Conservation (phyloP, 2,329 filamentous ascomycete species). For the Colletotrichum costaricense region DNA sequence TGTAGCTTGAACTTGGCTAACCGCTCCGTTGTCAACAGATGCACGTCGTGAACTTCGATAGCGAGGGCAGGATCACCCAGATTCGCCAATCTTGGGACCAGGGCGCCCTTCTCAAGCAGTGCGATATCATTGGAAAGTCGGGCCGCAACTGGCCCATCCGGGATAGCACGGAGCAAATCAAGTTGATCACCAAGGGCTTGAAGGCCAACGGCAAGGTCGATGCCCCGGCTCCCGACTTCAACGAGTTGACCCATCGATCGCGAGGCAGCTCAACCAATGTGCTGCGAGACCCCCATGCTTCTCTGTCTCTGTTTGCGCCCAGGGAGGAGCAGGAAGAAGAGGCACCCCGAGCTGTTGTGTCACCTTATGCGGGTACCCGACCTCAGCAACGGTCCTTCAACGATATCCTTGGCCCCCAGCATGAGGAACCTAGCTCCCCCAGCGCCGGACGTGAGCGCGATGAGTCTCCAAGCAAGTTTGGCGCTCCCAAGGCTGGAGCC, state of each 20-base stretch:
- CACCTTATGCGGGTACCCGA: slow-evolving; percentile 69
- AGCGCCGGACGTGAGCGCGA: slow-evolving; percentile 60
- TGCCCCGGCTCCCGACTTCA: slow-evolving; percentile 45
- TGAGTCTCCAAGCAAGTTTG: slow-evolving; percentile 59
- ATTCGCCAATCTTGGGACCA: slow-evolving; percentile 97
- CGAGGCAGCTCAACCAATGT: slow-evolving; percentile 65
- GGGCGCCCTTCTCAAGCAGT: slow-evolving; percentile 88
- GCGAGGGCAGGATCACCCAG: slow-evolving; percentile 81
- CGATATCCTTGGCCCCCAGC: slow-evolving; percentile 73
- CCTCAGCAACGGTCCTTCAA: slow-evolving; percentile 75
- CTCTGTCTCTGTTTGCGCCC: slow-evolving; percentile 79
- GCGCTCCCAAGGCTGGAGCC: slow-evolving; percentile 64
- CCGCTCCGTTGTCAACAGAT: slow-evolving; percentile 60
- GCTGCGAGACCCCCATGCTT: slow-evolving; percentile 74
- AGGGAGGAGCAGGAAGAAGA: slow-evolving; percentile 64
- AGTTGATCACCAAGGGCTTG: slow-evolving; percentile 75
- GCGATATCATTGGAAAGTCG: slow-evolving; percentile 91
- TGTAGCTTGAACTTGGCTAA: slow-evolving; percentile 12
- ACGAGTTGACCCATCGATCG: slow-evolving; percentile 55
- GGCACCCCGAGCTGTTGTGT: slow-evolving; percentile 57
- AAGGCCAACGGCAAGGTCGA: slow-evolving; percentile 57
- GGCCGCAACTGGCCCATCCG: slow-evolving; percentile 96
- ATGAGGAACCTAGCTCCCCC: slow-evolving; percentile 48
- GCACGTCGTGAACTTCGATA: slow-evolving; percentile 89
- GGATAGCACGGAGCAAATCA: slow-evolving; percentile 85